phyloP scores from a whole-genome alignment of 2,329 filamentous ascomycete species.

The Colletotrichum siamense region DNA sequence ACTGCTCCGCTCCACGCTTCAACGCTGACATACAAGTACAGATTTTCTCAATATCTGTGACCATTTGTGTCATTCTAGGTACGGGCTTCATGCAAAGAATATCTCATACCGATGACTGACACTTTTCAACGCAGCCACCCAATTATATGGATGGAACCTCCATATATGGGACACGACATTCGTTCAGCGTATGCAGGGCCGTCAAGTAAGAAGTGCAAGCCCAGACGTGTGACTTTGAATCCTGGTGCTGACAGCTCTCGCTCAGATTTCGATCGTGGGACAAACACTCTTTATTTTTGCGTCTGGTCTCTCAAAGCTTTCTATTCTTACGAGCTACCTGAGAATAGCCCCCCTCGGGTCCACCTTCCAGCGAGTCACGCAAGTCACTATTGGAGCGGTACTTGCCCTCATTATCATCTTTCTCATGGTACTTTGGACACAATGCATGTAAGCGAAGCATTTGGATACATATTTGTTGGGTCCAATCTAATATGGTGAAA shows the following conservation, averaged over 20 bases:
- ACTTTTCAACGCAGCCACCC: conserved; percentile 24
- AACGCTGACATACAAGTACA: conserved; percentile 5
- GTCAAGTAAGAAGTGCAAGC: not conserved
- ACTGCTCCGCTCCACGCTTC: not conserved
- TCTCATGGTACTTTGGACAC: conserved; percentile 40
- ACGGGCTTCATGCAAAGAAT: not conserved
- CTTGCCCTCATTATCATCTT: conserved; percentile 33
- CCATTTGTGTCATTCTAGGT: conserved; percentile 36
- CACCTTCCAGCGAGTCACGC: conserved; percentile 37
- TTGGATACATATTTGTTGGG: accelerated
- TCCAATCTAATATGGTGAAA: not conserved
- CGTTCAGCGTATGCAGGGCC: conserved; percentile 30
- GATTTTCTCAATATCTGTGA: conserved; percentile 37
- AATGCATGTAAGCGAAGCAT: conserved; percentile 35
- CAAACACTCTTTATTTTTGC: conserved; percentile 45
- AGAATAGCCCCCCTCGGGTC: conserved; percentile 38
- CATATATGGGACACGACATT: conserved; percentile 41
- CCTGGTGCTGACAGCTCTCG: not conserved
- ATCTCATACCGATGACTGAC: too few species aligned
- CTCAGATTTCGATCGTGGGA: conserved; percentile 44
- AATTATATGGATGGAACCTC: conserved; percentile 41
- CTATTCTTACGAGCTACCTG: conserved; percentile 45
- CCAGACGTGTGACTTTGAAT: accelerated
- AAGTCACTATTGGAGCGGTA: conserved; percentile 31
- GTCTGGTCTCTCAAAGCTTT: conserved; percentile 42